These are phyloP conservation scores for Tetrapisispora nanseiensis DNA, from an alignment of 805 yeast genomes.

Conservation along the genomic window DNA sequence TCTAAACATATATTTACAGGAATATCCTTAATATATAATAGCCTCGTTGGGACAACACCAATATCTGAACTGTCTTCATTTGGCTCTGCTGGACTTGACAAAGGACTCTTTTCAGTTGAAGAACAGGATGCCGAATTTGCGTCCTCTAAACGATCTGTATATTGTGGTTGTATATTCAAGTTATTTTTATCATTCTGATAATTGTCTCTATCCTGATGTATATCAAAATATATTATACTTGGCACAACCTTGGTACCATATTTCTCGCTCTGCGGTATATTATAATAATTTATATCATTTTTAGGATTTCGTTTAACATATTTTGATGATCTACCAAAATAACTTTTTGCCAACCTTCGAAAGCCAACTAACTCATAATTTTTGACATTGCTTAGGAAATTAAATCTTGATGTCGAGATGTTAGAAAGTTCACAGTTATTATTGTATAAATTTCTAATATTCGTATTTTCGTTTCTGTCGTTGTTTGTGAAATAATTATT, in stretches of 20 bases:
- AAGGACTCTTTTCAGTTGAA: background rate
- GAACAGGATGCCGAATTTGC: background rate
- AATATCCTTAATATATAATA: constrained; percentile 22
- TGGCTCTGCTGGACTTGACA: background rate
- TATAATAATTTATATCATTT: background rate
- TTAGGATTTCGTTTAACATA: constrained; percentile 5
- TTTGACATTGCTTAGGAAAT: background rate
- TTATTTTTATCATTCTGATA: background rate
- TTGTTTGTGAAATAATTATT: background rate
- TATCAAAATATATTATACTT: background rate
- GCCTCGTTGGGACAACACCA: background rate
- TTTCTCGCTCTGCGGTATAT: background rate
- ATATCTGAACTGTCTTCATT: background rate
- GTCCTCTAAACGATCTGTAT: too few species aligned
- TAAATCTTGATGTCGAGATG: background rate
- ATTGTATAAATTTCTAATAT: background rate
- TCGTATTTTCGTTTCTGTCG: background rate
- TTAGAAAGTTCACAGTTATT: background rate
- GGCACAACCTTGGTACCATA: background rate
- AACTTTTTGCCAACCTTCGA: constrained; percentile 20
- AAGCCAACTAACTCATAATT: constrained; percentile 21
- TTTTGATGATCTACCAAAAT: constrained; percentile 5
- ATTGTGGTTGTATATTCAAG: background rate
- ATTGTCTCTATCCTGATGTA: background rate
- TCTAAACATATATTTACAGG: constrained; percentile 38